Conservation (phyloP, 441 rosid genomes). For the Oxalis stricta region DNA sequence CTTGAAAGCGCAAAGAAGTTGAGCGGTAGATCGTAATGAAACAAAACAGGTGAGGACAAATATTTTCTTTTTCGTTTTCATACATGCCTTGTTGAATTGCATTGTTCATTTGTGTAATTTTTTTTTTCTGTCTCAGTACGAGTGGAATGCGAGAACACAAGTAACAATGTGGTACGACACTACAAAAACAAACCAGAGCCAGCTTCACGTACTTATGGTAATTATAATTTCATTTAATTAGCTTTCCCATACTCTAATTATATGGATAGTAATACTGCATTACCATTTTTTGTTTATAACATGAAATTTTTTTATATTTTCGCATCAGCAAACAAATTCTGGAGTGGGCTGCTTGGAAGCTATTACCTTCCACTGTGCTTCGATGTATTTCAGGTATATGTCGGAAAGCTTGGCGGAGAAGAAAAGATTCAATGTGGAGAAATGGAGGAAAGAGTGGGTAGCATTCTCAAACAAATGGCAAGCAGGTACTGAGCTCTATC, state of each 20-base stretch:
- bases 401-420: slow-evolving; percentile 35
- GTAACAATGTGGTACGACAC: slow-evolving; percentile 94
- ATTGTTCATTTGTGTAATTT: too few species aligned
- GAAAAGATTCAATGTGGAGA: slow-evolving; percentile 32
- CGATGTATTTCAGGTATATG: slow-evolving; percentile 32
- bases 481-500: slow-evolving; percentile 34
- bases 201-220: slow-evolving; percentile 91
- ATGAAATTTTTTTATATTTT: neutral
- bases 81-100: too few species aligned
- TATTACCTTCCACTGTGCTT: slow-evolving; percentile 63
- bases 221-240: too few species aligned
- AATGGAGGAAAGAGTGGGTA: slow-evolving; percentile 71
- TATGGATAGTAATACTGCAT: neutral
- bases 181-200: slow-evolving; percentile 52
- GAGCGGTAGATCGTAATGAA: slow-evolving; percentile 47
- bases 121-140: slow-evolving; percentile 33
- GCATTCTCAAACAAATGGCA: slow-evolving; percentile 66
- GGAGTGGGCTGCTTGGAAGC: slow-evolving; percentile 70
- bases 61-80: neutral
- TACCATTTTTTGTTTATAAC: neutral
- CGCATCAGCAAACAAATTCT: slow-evolving; percentile 67
- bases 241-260: too few species aligned
- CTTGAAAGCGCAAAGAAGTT: slow-evolving; percentile 66
- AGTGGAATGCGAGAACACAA: slow-evolving; percentile 91
- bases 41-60: slow-evolving; percentile 42